Conservation (phyloP, 129 eudicot species). For the carrot (Daucus carota) region DH1_v3.0 NC_030385.2:40038001-40038500, state of each 20-base stretch:
- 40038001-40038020: background rate
- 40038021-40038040: constrained; percentile 56
- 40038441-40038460: background rate
- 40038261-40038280: background rate
- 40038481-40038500: background rate
- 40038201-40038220: constrained; percentile 6
- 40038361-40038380: background rate
- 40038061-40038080: constrained; percentile 95
- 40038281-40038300: background rate
- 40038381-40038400: background rate
- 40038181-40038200: constrained; percentile 66
- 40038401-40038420: background rate
- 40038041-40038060: constrained; percentile 97
- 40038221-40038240: background rate
- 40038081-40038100: constrained; percentile 96
- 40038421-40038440: background rate
- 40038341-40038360: no score
- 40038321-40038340: background rate
- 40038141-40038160: constrained; percentile 96
- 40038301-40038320: background rate
- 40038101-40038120: constrained; percentile 84
- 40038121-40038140: constrained; percentile 87
- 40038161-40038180: constrained; percentile 99
- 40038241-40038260: background rate
- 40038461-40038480: background rate